These are phyloP conservation scores for Endotrypanum monterogeii DNA, from an alignment of 208 protist genomes.

Conservation along the genomic window DNA sequence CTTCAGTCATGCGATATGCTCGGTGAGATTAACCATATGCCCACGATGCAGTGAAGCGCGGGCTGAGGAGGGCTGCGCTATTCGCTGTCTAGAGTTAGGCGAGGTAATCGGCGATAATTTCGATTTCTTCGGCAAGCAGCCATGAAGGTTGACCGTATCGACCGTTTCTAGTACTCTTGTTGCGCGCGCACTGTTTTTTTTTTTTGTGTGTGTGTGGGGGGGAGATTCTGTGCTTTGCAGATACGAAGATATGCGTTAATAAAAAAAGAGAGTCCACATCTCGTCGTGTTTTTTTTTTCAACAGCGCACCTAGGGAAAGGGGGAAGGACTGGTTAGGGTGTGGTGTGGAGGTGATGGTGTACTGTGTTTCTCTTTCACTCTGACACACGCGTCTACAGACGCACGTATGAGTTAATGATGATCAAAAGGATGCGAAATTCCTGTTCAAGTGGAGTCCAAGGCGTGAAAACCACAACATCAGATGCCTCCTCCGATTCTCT, in stretches of 20 bases:
- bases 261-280: neutral
- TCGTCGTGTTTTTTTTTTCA: neutral
- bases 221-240: too few species aligned
- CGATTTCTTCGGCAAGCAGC: neutral
- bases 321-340: neutral
- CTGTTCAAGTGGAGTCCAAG: too few species aligned
- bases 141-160: neutral
- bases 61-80: neutral
- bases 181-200: too few species aligned
- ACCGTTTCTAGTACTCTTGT: neutral
- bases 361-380: neutral
- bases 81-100: too few species aligned
- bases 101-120: too few species aligned
- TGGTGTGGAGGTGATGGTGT: neutral
- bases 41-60: neutral
- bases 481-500: too few species aligned
- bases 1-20: slow-evolving; percentile 54
- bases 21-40: slow-evolving; percentile 36
- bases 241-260: neutral
- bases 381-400: neutral
- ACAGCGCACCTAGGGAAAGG: neutral
- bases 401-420: neutral
- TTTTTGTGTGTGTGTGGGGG: neutral
- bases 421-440: too few species aligned
- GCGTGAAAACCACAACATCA: too few species aligned